Base-by-base conservation (phyloP, 257 asterid species). In the Solanum gracilifrons region DNA sequence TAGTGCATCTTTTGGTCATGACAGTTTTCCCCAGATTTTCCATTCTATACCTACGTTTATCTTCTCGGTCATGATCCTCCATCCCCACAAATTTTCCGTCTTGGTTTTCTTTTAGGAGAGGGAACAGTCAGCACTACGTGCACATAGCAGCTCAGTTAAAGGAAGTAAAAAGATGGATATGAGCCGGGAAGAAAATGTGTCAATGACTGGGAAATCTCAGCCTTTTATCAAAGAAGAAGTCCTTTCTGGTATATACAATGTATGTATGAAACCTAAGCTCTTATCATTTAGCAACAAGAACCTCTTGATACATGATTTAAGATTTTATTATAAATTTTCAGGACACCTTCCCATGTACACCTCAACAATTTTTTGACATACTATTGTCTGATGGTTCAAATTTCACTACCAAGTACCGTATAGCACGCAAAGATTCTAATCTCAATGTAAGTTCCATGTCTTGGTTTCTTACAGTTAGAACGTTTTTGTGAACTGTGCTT, bases 151-250 rank as follows among this genome's bases (percentile, higher is more conserved):
- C 89, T 91, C 96, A 69, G 71, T 90, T 85, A 94, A 89, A 91
- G 91, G 92, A 79, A 86, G 88, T 77, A 92, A 87, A 83, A 89
- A 83, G 39, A 90, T 87, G 89, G 89, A 90, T 88, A 91, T 88
- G 89, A 84, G 89, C 89, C 89, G 90, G 69, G 92, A 91, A 84
- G 96, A 91, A 89, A 91, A 88, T 69, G 86, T 87, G 85, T 91
- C 89, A 32, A 89, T 88, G 91, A 86, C 90, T 68, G 92, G 69
- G 80, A 93, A 86, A 85, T 93, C 88, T 87, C 98, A 92, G 89
- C 95, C 98, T 21, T 96, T 97, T 90, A 92, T 97, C 91, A 95
- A 92, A 90, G 98, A 94, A 87, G 99, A 96, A 87, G 96, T 96
- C 84, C 95, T 97, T 74, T 87, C 94, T 85, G 90, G 89, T 86